phyloP scores from a whole-genome alignment of 1,284 basidiomycete genomes.

The Marasmius sp. region DNA sequence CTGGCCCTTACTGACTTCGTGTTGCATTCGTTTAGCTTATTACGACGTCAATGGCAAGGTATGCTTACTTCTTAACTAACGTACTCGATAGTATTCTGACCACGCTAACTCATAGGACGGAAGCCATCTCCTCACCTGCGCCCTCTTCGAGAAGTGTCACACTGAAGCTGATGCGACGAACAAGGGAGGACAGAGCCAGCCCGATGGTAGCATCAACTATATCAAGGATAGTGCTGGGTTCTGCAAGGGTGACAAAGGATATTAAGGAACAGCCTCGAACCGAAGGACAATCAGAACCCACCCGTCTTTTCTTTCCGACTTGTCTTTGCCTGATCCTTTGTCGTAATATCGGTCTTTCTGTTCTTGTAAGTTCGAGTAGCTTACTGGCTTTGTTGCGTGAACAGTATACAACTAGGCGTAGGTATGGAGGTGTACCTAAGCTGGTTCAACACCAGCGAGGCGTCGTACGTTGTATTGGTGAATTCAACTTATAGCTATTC shows the following conservation, averaged over 20 bases:
- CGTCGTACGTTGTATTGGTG: neutral
- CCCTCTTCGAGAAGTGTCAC: conserved; percentile 39
- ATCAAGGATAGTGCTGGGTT: conserved; percentile 41
- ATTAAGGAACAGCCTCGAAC: neutral
- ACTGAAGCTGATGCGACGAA: conserved; percentile 32
- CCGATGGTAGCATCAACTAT: conserved; percentile 37
- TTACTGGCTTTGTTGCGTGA: no score
- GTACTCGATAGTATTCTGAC: neutral
- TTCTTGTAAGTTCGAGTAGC: no score
- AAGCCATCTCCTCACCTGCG: conserved; percentile 40
- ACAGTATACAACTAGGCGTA: no score
- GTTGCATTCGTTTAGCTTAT: conserved; percentile 21
- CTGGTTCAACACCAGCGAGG: no score
- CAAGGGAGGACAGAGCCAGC: conserved; percentile 40
- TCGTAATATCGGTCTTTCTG: neutral
- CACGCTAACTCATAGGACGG: conserved; percentile 25
- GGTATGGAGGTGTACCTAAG: no score
- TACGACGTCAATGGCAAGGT: conserved; percentile 34
- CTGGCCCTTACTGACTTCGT: neutral
- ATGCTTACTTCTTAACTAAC: neutral
- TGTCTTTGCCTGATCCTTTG: neutral
- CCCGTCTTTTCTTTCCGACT: neutral
- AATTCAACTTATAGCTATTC: neutral
- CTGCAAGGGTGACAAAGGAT: conserved; percentile 26
- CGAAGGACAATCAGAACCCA: neutral